Evolutionary conservation across 2,329 filamentous ascomycete genomes (phyloP), one percentile per base, ranked within the genome.

Genomic region (Coleophoma crateriformis): DNA sequence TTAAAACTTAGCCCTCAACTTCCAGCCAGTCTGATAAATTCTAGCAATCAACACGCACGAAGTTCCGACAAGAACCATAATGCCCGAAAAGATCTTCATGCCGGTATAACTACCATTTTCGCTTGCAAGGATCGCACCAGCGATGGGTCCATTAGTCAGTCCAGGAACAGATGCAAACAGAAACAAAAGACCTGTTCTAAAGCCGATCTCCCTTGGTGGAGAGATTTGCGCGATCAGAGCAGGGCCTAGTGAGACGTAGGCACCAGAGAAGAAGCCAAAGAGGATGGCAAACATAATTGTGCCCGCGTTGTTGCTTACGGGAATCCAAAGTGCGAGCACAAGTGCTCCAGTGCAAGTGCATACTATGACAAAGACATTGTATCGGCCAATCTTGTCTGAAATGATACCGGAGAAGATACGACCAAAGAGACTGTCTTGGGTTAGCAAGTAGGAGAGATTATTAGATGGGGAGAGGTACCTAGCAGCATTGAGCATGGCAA

Each of bases 401-500:
- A 66, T 39, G 1, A 62, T 50, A 4, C 61, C 61, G 1, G 62
- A 58, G 22, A 64, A 34, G 17, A 66, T 51, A 6, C 65, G 60
- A 20, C 65, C 63, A 22, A 62, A 58, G 4, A 44, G 41, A 44
- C 41, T 44, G 32, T 38, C 35, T 13, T 38, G 13, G 2, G 7
- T 38, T 38, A 15, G 12, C 11, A 11, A 17, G 33, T 38, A 17
- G 17, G 12, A 41, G 13, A 22, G 7, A 3, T 35, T 33, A 12
- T 27, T 27, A 10, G 27, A 27, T 10, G 8, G 27, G 27, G 27
- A 10, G 27, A 7, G 8, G 32, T 58, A 67, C 65, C 62, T 69
- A 14, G 62, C 63, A 2, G 67, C 73, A 54, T 79, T 79, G 17
- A 81, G 62, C 27, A 82, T 71, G 0, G 76, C 60, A 32, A 80